A percentile compares a stretch with the other conserved stretches of the same genome.
Evolutionary conservation across 352 stramenopile species (phyloP).

Genomic region (Phytophthora citricola): DNA sequence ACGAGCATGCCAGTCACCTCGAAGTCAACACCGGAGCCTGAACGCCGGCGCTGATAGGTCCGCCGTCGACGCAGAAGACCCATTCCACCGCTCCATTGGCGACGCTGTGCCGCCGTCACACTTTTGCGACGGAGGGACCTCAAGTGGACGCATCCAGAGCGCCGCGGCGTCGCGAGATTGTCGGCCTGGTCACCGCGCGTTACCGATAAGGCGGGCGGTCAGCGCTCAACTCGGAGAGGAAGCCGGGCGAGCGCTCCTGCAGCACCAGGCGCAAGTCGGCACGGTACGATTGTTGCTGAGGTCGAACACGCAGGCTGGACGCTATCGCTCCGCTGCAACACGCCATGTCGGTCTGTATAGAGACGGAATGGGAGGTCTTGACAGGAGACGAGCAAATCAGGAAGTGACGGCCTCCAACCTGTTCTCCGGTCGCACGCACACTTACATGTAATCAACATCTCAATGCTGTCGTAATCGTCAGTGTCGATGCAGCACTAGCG

Average conservation of each 20-base stretch:
- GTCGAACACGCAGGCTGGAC: constrained; percentile 15
- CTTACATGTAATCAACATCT: background rate
- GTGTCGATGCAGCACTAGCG: background rate
- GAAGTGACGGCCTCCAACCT: constrained; percentile 1
- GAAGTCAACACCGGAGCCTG: constrained; percentile 9
- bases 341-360: background rate
- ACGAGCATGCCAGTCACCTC: background rate
- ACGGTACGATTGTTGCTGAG: background rate
- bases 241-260: constrained; percentile 22
- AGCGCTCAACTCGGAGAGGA: constrained; percentile 23
- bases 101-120: constrained; percentile 20
- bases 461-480: constrained; percentile 9
- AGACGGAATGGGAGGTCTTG: background rate
- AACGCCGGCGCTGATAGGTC: constrained; percentile 25
- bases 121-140: constrained; percentile 15
- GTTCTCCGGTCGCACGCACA: background rate
- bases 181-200: constrained; percentile 1
- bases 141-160: constrained; percentile 11
- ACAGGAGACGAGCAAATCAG: constrained; percentile 4
- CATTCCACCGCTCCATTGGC: constrained; percentile 20
- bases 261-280: constrained; percentile 18
- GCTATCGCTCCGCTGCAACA: constrained; percentile 5
- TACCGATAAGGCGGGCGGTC: background rate
- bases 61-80: constrained; percentile 8
- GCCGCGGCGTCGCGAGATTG: background rate